Conservation (phyloP, 163 green algal genomes). For the Scenedesmus sp. region DNA sequence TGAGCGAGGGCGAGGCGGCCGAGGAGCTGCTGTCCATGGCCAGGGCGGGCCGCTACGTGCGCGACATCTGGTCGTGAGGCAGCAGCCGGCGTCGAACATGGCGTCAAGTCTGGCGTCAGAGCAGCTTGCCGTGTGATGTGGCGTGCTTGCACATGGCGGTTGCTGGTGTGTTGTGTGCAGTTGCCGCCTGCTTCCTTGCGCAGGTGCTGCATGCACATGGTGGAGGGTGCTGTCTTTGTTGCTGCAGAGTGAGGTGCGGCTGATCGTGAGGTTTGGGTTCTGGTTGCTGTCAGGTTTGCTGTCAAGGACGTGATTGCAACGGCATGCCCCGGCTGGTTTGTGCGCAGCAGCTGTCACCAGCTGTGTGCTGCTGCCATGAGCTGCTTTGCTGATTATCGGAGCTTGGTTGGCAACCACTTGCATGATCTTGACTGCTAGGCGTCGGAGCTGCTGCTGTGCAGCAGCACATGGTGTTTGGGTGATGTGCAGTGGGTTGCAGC, state of each 20-base stretch:
- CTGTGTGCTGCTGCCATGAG: too few species aligned
- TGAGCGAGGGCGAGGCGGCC: slow-evolving; percentile 66
- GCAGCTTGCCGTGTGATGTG: background rate
- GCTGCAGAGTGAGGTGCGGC: slow-evolving; percentile 61
- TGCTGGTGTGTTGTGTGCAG: slow-evolving; percentile 75
- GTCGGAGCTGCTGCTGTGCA: slow-evolving; percentile 85
- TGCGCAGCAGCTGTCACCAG: slow-evolving; percentile 91
- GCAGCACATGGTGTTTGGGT: slow-evolving; percentile 81
- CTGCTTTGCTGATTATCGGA: background rate
- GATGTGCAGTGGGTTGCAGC: too few species aligned
- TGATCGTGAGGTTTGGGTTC: slow-evolving; percentile 66
- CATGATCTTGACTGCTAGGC: too few species aligned
- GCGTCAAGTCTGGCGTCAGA: too few species aligned
- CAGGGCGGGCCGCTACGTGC: slow-evolving; percentile 88
- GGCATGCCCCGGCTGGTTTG: slow-evolving; percentile 85
- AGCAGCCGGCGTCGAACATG: too few species aligned
- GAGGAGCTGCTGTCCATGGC: slow-evolving; percentile 78
- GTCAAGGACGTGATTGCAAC: slow-evolving; percentile 71
- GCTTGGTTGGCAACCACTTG: background rate
- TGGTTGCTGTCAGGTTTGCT: too few species aligned
- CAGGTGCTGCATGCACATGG: slow-evolving; percentile 83
- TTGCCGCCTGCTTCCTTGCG: too few species aligned
- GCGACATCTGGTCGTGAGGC: slow-evolving; percentile 94
- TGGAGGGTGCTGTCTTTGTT: slow-evolving; percentile 75
- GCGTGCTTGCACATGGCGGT: too few species aligned